These are phyloP conservation scores for Pseudocercospora musae DNA, from an alignment of 2,329 filamentous ascomycete species.

Conservation along the genomic window DNA sequence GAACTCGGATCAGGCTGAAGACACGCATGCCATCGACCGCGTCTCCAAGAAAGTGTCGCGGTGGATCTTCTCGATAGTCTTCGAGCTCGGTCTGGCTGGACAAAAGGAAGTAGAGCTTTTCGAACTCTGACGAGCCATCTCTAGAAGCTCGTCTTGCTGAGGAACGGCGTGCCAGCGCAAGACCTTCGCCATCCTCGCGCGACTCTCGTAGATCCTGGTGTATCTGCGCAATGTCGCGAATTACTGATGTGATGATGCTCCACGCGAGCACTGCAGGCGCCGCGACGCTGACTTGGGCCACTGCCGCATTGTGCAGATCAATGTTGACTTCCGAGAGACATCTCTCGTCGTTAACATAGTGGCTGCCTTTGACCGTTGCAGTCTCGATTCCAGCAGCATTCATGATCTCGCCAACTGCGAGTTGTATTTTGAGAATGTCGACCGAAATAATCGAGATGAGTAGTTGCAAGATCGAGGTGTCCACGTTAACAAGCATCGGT, in stretches of 20 bases:
- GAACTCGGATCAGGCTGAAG: slow-evolving; percentile 46
- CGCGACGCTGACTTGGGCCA: slow-evolving; percentile 57
- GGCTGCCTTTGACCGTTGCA: slow-evolving; percentile 7
- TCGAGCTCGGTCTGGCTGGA: slow-evolving; percentile 20
- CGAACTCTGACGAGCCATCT: slow-evolving; percentile 22
- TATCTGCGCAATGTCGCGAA: slow-evolving; percentile 49
- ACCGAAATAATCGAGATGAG: slow-evolving; percentile 69
- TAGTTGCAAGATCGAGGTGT: slow-evolving; percentile 60
- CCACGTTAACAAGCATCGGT: slow-evolving; percentile 31
- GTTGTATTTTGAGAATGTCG: slow-evolving; percentile 66
- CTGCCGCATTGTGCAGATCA: slow-evolving; percentile 47
- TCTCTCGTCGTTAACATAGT: slow-evolving; percentile 66
- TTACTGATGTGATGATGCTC: slow-evolving; percentile 69
- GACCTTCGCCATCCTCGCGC: slow-evolving; percentile 34
- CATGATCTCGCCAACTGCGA: slow-evolving; percentile 54
- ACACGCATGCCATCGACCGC: slow-evolving; percentile 47
- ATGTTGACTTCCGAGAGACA: slow-evolving; percentile 71
- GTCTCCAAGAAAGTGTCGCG: slow-evolving; percentile 33
- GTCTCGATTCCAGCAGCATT: slow-evolving; percentile 18
- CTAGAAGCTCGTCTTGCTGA: slow-evolving; percentile 13
- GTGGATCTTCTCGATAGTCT: slow-evolving; percentile 43
- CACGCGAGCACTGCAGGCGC: slow-evolving; percentile 76
- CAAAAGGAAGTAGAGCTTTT: slow-evolving; percentile 28
- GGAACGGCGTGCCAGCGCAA: slow-evolving; percentile 14
- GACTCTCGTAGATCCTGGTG: slow-evolving; percentile 19